Conservation (phyloP, 176 grass and related monocot genomes). For the Juncus inflexus region DNA sequence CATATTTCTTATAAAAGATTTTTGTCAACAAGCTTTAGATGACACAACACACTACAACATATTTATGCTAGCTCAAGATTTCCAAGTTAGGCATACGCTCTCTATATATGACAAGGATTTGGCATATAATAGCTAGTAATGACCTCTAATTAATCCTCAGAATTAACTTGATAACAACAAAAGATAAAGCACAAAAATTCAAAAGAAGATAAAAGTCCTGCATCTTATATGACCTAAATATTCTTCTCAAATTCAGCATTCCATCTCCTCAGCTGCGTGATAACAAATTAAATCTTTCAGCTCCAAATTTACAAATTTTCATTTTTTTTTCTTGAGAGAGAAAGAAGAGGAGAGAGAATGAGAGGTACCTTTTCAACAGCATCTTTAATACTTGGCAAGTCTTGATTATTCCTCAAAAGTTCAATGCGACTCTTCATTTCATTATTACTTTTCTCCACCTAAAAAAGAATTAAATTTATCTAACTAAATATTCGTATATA, state of each 20-base stretch:
- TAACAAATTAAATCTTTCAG: background rate
- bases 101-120: too few species aligned
- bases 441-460: slow-evolving; percentile 26
- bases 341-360: slow-evolving; percentile 5
- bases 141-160: too few species aligned
- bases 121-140: too few species aligned
- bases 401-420: slow-evolving; percentile 18
- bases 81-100: too few species aligned
- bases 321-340: background rate
- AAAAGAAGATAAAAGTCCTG: slow-evolving; percentile 6
- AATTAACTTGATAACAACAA: background rate
- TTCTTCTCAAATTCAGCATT: slow-evolving; percentile 21
- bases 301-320: background rate
- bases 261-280: slow-evolving; percentile 20
- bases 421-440: slow-evolving; percentile 11
- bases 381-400: slow-evolving; percentile 18
- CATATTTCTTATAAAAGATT: too few species aligned
- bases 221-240: slow-evolving; percentile 12
- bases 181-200: background rate
- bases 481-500: background rate
- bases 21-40: too few species aligned
- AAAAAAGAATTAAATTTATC: slow-evolving; percentile 14
- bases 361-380: slow-evolving; percentile 23
- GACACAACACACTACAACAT: too few species aligned
- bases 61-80: too few species aligned